These are phyloP conservation scores for Lipomyces sp. DNA, from an alignment of 805 yeast genomes.

Conservation along the genomic window DNA sequence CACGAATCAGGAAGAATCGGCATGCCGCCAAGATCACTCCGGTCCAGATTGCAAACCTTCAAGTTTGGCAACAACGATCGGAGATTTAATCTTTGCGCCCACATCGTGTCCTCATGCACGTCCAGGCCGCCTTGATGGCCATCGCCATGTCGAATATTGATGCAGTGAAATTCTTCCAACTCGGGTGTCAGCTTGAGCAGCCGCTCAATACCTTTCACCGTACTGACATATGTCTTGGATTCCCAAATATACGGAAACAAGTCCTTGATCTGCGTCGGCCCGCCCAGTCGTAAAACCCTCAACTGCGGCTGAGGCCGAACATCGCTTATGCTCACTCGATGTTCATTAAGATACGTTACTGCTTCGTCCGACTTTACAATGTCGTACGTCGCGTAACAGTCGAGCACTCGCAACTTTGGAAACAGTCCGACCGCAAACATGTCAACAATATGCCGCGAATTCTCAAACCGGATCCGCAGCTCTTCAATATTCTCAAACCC, in stretches of 20 bases:
- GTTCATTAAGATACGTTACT: not conserved
- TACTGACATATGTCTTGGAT: not conserved
- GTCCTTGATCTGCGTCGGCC: constrained; percentile 1
- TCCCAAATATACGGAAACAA: not conserved
- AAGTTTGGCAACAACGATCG: not conserved
- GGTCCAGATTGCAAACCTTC: not conserved
- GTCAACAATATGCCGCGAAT: not conserved
- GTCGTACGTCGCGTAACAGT: not conserved
- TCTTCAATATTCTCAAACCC: not conserved
- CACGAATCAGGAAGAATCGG: not conserved
- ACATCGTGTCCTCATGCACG: not conserved
- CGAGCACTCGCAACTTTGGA: not conserved
- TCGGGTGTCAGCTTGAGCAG: not conserved
- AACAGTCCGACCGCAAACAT: not conserved
- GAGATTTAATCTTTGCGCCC: constrained; percentile 4
- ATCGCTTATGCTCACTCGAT: not conserved
- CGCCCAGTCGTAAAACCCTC: not conserved
- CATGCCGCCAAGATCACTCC: not conserved
- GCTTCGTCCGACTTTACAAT: not conserved
- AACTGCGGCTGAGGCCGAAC: not conserved
- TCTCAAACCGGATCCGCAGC: constrained; percentile 1
- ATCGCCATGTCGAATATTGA: constrained; percentile 1
- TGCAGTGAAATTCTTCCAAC: constrained; percentile 2
- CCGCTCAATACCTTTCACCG: not conserved
- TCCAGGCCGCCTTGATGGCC: not conserved